Base-by-base conservation (phyloP, 2,329 filamentous ascomycete species). In the Xylaria sp. region DNA sequence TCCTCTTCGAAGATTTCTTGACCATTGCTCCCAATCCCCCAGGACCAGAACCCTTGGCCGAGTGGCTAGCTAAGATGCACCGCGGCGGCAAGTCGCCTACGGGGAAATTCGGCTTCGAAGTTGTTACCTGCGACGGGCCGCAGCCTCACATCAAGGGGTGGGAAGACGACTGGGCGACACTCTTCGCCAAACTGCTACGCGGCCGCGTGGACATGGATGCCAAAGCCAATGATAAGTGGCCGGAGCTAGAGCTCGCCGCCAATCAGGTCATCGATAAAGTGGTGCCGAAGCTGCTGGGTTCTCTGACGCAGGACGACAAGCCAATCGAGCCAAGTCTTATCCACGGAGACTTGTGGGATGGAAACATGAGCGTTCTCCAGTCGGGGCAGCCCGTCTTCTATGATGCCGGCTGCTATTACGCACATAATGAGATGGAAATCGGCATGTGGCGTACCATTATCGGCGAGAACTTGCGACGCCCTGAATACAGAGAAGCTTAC, bases 71-170 rank as follows among this genome's bases (percentile, higher is more conserved):
- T 5, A 6, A 51, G 4, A 53, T 67, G 24, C 65, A 63, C 30
- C 45, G 12, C 30, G 7, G 54, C 14, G 63, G 45, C 47, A 32
- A 39, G 14, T 59, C 59, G 2, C 59, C 59, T 2, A 67, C 48
- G 3, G 65, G 59, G 14, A 2, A 64, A 24, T 67, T 67, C 34
- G 65, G 65, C 32, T 67, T 67, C 39, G 51, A 42, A 27, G 48
- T 63, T 14, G 30, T 60, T 1, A 67, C 53, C 12, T 67, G 45
- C 27, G 42, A 67, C n/a, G 59, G 59, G 19, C n/a, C 34, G n/a
- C 45, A 54, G 4, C 53, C 45, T 64, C 48, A 51, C n/a, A 1
- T 11, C 12, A 1, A 6, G 8, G n/a, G 3, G 4, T 51, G 48
- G 48, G 4, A 30, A 19, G 17, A 47, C 6, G 19, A 8, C 45